These are phyloP conservation scores for Fusarium torreyae DNA, from an alignment of 2,329 filamentous ascomycete genomes.

Conservation along the genomic window DNA sequence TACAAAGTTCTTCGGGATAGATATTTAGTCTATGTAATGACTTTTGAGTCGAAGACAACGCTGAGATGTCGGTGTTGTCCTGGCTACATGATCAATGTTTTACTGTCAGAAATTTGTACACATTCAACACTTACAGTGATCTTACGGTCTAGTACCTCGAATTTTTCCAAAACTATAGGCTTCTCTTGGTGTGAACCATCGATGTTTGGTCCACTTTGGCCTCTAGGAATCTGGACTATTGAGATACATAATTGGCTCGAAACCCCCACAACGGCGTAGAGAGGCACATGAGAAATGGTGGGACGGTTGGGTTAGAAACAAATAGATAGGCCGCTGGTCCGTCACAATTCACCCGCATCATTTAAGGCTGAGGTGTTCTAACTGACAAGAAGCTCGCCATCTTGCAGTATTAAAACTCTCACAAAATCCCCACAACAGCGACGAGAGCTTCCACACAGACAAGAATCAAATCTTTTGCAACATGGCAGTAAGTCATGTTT, in stretches of 20 bases:
- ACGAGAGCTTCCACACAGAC: not conserved
- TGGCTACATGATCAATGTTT: no score
- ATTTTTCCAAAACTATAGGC: no score
- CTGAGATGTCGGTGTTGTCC: no score
- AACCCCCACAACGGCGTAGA: constrained; percentile 41
- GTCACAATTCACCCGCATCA: constrained; percentile 29
- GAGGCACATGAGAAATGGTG: constrained; percentile 32
- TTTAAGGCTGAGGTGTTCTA: constrained; percentile 7
- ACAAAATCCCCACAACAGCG: constrained; percentile 14
- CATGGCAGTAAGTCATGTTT: constrained; percentile 44
- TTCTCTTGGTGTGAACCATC: no score
- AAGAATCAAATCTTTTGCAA: not conserved
- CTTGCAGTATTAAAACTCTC: not conserved
- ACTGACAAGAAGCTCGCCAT: constrained; percentile 1
- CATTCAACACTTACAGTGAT: not conserved
- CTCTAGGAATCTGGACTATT: constrained; percentile 5
- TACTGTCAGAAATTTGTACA: no score
- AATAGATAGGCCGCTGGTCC: constrained; percentile 27
- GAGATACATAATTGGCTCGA: constrained; percentile 39
- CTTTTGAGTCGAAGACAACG: no score
- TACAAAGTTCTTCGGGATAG: no score
- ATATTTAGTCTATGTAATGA: no score
- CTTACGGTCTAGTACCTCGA: no score
- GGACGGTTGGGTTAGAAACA: constrained; percentile 30
- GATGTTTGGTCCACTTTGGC: constrained; percentile 17